Percentiles rank a stretch among this genome's conserved stretches.
Conservation (phyloP, 306 rosid genomes). For the Prunus mume region DNA sequence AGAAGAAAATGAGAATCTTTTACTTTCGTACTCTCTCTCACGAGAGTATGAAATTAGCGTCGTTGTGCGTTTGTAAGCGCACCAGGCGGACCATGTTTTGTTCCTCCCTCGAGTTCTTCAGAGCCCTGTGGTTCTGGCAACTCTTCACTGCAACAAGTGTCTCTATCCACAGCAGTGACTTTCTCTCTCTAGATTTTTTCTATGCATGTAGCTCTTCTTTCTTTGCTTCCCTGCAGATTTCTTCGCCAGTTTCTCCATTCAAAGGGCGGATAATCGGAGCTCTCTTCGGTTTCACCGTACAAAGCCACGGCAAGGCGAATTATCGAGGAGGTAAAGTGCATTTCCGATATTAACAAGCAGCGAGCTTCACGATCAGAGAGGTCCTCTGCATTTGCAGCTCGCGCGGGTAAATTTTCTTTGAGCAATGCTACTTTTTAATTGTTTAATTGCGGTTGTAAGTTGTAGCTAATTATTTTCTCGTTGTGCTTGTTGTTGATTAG, state of each 20-base stretch:
- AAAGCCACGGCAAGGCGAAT: not conserved
- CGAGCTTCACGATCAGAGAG: conserved; percentile 2
- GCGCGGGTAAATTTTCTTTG: conserved; percentile 3
- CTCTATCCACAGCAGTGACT: not conserved
- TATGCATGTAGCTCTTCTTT: not conserved
- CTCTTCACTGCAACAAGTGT: not conserved
- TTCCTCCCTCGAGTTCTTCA: no score
- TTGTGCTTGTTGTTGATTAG: not conserved
- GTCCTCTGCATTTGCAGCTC: not conserved
- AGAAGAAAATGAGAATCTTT: no score
- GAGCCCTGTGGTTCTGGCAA: not conserved
- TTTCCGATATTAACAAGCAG: not conserved
- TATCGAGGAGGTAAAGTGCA: conserved; percentile 13
- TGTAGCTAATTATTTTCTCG: not conserved
- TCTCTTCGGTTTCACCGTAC: not conserved
- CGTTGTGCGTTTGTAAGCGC: no score
- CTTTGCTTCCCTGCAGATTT: not conserved
- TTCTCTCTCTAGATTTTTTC: conserved; percentile 6
- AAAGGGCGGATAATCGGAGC: not conserved
- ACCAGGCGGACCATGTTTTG: no score
- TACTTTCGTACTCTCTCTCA: no score
- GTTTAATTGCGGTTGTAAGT: not conserved
- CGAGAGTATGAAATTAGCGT: no score
- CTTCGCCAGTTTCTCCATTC: not conserved
- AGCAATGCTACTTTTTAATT: not conserved